Evolutionary conservation across 768 basidiomycete species (phyloP), one percentile per base, ranked within the genome.

Genomic region (Mycena crocata): DNA sequence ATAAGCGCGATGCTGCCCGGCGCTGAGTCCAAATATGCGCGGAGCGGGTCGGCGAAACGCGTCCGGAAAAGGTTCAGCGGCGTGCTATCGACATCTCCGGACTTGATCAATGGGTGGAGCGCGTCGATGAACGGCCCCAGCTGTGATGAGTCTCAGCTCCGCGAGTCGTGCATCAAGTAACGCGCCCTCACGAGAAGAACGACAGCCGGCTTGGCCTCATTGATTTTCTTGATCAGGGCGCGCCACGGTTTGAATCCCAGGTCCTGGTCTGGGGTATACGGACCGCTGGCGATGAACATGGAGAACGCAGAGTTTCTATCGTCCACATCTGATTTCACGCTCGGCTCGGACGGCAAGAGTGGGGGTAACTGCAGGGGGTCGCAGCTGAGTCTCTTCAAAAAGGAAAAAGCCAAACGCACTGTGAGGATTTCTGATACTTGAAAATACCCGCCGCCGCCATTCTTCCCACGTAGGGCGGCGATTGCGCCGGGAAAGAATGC

Each of bases 51-150:
- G 0, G 86, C 76, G 71, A 99, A 88, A 46, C 89, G 84, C 8
- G 81, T 77, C 31, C 85, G 81, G 80, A 98, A 99, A 46, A 97
- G 81, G 28, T 87, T 85, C 5, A 80, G 68, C 0, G 93, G 92
- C 1, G 87, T 81, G 54, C 84, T 79, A 62, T 93, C 89, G 28
- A 90, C 76, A 58, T 95, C 92, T 8, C 97, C 98, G 5, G 82
- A 78, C 74, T 88, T 90, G 69, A 99, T 86, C 55, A 84, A 81
- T 2, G 92, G 87, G 76, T 99, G 94, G 21, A 84, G 77, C 0
- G 87, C 78, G 70, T 98, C 95, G 45, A 99, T 80, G 75, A 99
- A 99, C 2, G 98, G 98, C 0, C 98, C 98, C 32, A 94, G 79
- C 97, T 99, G 45, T 13, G 19, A 51, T 17, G 51, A 23, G 40